Evolutionary conservation across 768 basidiomycete species (phyloP).

Genomic region (Trametes elegans): DNA sequence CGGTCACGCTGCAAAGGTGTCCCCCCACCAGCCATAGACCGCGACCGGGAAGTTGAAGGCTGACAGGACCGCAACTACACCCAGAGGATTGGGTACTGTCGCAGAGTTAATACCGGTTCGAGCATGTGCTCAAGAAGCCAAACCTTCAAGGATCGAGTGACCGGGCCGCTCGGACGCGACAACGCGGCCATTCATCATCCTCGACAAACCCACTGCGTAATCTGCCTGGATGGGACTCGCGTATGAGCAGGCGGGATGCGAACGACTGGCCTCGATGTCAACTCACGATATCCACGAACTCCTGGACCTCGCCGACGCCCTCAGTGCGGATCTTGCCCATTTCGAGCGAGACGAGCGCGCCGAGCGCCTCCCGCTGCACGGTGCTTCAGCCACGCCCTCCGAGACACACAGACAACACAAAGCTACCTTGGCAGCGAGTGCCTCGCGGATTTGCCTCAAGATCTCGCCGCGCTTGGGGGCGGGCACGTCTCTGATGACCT

Average conservation of each 20-base stretch:
- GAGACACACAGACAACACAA: no score
- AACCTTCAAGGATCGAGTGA: constrained; percentile 88
- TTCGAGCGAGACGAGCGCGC: constrained; percentile 80
- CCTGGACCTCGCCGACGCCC: constrained; percentile 91
- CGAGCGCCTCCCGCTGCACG: constrained; percentile 68
- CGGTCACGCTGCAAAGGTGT: not conserved
- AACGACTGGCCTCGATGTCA: not conserved
- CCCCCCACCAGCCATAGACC: constrained; percentile 79
- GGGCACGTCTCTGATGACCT: constrained; percentile 69
- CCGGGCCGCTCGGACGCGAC: constrained; percentile 88
- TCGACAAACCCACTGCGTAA: constrained; percentile 88
- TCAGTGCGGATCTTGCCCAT: constrained; percentile 93
- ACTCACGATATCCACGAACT: constrained; percentile 91
- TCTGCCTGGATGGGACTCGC: constrained; percentile 78
- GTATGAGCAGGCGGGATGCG: not conserved
- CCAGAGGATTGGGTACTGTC: constrained; percentile 89
- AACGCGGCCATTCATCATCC: constrained; percentile 92
- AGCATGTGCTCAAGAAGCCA: not conserved
- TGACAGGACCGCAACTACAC: constrained; percentile 67
- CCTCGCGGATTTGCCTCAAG: constrained; percentile 82
- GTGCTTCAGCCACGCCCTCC: not conserved
- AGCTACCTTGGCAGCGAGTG: constrained; percentile 70
- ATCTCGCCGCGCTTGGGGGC: constrained; percentile 89
- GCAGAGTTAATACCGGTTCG: not conserved
- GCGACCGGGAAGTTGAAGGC: constrained; percentile 98